Percentiles rank a stretch among this genome's conserved stretches.
phyloP scores from a whole-genome alignment of 257 asterid genomes.

The Ocimum tenuiflorum region DNA sequence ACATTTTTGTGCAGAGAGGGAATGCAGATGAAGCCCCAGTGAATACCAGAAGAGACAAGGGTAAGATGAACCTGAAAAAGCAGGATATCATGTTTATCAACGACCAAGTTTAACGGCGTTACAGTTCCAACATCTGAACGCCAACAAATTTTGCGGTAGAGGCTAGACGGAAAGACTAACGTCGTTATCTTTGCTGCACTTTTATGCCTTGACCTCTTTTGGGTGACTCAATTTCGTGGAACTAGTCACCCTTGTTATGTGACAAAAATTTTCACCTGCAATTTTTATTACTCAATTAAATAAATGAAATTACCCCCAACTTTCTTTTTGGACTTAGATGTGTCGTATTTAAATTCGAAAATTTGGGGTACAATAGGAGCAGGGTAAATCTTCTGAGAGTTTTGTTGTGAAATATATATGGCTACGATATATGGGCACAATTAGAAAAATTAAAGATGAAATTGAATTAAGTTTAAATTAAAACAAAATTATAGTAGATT shows the following conservation, averaged over 20 bases:
- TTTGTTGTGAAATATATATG: too few species aligned
- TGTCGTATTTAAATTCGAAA: too few species aligned
- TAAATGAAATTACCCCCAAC: not conserved
- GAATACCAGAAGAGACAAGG: constrained; percentile 45
- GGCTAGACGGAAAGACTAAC: not conserved
- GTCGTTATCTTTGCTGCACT: not conserved
- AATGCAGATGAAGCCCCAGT: constrained; percentile 42
- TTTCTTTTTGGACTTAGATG: too few species aligned
- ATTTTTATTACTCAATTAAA: not conserved
- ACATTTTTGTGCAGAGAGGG: constrained; percentile 46
- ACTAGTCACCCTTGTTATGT: not conserved
- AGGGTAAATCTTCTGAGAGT: too few species aligned
- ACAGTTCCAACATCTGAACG: too few species aligned
- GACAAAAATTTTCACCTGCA: not conserved
- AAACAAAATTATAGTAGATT: too few species aligned
- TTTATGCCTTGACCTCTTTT: not conserved
- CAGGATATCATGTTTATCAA: constrained; percentile 50
- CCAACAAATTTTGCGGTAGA: not conserved
- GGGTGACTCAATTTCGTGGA: constrained; percentile 16
- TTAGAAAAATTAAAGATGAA: too few species aligned
- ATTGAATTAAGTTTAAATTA: too few species aligned
- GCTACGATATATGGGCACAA: too few species aligned
- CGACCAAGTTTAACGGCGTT: constrained; percentile 11
- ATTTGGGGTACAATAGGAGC: too few species aligned
- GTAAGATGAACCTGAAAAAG: constrained; percentile 64